These are phyloP conservation scores for Colletotrichum sp. DNA, from an alignment of 2,329 filamentous ascomycete species.

Conservation along the genomic window DNA sequence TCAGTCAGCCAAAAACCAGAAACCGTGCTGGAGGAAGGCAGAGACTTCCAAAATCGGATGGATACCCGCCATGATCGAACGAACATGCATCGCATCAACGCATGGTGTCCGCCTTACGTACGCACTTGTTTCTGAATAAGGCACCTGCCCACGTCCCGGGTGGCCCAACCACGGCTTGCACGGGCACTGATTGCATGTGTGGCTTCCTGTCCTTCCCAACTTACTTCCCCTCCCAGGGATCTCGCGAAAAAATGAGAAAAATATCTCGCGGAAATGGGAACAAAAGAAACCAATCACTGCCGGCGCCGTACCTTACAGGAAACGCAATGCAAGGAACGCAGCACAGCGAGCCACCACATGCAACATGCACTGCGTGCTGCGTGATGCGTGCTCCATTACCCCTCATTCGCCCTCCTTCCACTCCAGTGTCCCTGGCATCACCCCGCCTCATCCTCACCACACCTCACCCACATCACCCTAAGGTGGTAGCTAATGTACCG, in stretches of 20 bases:
- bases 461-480: background rate
- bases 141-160: background rate
- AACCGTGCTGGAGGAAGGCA: background rate
- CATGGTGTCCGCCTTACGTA: constrained; percentile 6
- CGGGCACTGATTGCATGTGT: background rate
- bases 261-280: background rate
- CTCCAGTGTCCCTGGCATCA: background rate
- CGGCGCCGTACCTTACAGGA: constrained; percentile 5
- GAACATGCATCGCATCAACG: constrained; percentile 6
- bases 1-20: background rate
- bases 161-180: background rate
- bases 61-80: constrained; percentile 5
- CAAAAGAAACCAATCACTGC: background rate
- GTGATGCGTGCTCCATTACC: background rate
- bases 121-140: constrained; percentile 12
- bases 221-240: background rate
- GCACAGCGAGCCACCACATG: background rate
- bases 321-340: constrained; percentile 17
- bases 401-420: background rate
- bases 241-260: background rate
- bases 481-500: background rate
- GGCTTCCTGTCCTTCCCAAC: background rate
- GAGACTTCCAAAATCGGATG: background rate
- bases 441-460: constrained; percentile 9
- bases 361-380: background rate